Conservation (phyloP, 2,329 filamentous ascomycete species). For the Calonectria multiphialidica region DNA sequence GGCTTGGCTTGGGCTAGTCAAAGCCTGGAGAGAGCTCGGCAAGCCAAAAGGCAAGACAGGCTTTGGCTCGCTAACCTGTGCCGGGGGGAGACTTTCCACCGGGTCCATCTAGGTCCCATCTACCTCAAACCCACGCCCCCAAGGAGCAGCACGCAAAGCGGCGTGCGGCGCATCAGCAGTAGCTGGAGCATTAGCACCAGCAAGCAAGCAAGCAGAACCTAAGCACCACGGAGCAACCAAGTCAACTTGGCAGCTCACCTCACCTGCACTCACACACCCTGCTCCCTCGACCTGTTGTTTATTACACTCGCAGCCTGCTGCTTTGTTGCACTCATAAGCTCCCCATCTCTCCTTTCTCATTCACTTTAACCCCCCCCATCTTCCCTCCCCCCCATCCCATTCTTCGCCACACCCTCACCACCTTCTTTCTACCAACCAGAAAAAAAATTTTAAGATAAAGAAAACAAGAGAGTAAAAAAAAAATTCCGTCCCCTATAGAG, state of each 20-base stretch:
- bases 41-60: constrained; percentile 3
- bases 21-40: constrained; percentile 9
- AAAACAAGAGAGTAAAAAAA: not conserved
- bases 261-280: constrained; percentile 22
- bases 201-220: constrained; percentile 3
- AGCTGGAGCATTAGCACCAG: constrained; percentile 8
- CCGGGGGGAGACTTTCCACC: constrained; percentile 17
- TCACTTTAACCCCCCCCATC: constrained; percentile 19
- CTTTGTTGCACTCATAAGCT: constrained; percentile 11
- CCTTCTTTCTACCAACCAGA: constrained; percentile 2
- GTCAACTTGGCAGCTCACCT: constrained; percentile 26
- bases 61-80: not conserved
- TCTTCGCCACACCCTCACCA: constrained; percentile 9
- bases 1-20: constrained; percentile 18
- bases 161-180: constrained; percentile 6
- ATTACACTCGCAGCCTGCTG: constrained; percentile 27
- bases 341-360: constrained; percentile 25
- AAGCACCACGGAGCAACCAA: constrained; percentile 1
- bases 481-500: constrained; percentile 32
- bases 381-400: constrained; percentile 21
- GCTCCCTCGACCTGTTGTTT: constrained; percentile 10
- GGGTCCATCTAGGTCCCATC: constrained; percentile 10
- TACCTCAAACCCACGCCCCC: constrained; percentile 30
- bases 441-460: not conserved
- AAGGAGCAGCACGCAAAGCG: constrained; percentile 15